Evolutionary conservation across 2,329 filamentous ascomycete species (phyloP).

Genomic region (Fusarium sulawesiense): DNA sequence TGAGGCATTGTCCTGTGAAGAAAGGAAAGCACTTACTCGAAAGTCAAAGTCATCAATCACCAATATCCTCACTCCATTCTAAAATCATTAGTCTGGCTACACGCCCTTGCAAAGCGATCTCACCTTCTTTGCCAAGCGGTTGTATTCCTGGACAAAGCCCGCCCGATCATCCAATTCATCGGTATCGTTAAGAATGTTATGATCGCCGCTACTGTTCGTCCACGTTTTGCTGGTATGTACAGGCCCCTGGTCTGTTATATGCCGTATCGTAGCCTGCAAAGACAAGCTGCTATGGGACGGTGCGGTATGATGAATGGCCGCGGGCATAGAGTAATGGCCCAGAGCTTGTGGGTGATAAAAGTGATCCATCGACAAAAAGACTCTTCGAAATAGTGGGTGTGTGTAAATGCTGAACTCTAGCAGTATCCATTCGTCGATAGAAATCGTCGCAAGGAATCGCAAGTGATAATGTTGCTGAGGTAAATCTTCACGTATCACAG

Average conservation of each 20-base stretch:
- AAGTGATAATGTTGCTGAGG: slow-evolving; percentile 12
- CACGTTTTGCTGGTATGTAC: slow-evolving; percentile 65
- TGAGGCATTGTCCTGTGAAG: slow-evolving; percentile 8
- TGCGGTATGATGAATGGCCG: slow-evolving; percentile 27
- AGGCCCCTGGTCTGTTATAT: slow-evolving; percentile 37
- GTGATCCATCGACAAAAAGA: slow-evolving; percentile 35
- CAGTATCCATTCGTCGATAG: slow-evolving; percentile 6
- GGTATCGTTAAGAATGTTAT: slow-evolving; percentile 59
- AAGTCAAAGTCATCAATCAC: slow-evolving; percentile 52
- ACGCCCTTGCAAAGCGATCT: neutral
- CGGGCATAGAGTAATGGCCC: slow-evolving; percentile 31
- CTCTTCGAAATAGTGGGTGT: slow-evolving; percentile 6
- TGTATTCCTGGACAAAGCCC: slow-evolving; percentile 68
- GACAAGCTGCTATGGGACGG: slow-evolving; percentile 46
- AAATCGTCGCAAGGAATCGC: slow-evolving; percentile 26
- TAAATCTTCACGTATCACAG: slow-evolving; percentile 39
- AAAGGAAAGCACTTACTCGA: slow-evolving; percentile 47
- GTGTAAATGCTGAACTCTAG: slow-evolving; percentile 21
- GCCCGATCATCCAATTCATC: slow-evolving; percentile 63
- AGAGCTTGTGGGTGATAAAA: slow-evolving; percentile 14
- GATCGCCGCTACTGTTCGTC: slow-evolving; percentile 66
- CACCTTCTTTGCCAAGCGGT: slow-evolving; percentile 69
- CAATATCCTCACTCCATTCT: slow-evolving; percentile 65
- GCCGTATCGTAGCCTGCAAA: slow-evolving; percentile 44
- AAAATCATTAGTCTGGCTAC: neutral